These are phyloP conservation scores for Saccharomyces eubayanus DNA, from an alignment of 805 yeast genomes.

Conservation along the genomic window DNA sequence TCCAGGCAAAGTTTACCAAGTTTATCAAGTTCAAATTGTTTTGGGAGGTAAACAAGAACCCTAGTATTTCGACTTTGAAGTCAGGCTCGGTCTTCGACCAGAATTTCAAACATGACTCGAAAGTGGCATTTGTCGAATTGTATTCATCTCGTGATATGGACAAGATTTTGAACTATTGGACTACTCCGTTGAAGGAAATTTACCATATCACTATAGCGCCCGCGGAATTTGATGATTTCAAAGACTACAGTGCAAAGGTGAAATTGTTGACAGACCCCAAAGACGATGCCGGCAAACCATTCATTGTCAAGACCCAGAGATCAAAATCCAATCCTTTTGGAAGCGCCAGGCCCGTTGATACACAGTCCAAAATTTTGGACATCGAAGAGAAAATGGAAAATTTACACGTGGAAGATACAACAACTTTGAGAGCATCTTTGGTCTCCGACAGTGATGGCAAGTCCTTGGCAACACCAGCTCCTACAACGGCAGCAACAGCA, in stretches of 20 bases:
- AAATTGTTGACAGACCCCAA: slow-evolving; percentile 20
- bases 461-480: background rate
- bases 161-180: slow-evolving; percentile 28
- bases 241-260: slow-evolving; percentile 26
- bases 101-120: slow-evolving; percentile 48
- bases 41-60: slow-evolving; percentile 50
- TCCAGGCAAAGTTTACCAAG: slow-evolving; percentile 52
- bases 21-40: slow-evolving; percentile 53
- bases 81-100: slow-evolving; percentile 45
- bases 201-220: slow-evolving; percentile 29
- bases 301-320: slow-evolving; percentile 14
- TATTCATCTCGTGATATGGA: slow-evolving; percentile 35
- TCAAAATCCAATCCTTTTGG: slow-evolving; percentile 69
- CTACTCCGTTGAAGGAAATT: slow-evolving; percentile 30
- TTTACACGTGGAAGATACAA: slow-evolving; percentile 40
- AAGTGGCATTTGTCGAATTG: slow-evolving; percentile 39
- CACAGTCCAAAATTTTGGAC: slow-evolving; percentile 54
- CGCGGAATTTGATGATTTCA: slow-evolving; percentile 36
- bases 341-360: slow-evolving; percentile 77
- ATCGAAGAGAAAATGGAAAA: slow-evolving; percentile 43
- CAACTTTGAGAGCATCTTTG: slow-evolving; percentile 20
- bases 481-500: slow-evolving; percentile 3
- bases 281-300: slow-evolving; percentile 22
- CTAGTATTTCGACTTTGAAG: slow-evolving; percentile 56
- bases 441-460: slow-evolving; percentile 9